phyloP scores from a whole-genome alignment of 805 yeast genomes.

The Cyberlindnera nakhonratchasimensis region DNA sequence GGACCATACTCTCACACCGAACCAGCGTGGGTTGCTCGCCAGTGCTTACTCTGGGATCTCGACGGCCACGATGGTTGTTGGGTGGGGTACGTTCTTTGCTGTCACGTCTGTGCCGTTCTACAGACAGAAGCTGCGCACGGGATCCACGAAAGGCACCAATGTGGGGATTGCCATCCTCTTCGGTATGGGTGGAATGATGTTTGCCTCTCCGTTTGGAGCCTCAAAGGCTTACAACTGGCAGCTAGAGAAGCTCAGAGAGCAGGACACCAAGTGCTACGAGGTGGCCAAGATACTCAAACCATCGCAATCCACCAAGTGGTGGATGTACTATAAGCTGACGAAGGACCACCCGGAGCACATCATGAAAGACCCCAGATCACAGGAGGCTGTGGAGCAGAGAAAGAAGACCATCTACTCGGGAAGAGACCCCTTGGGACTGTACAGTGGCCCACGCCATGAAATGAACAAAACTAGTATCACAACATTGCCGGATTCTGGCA shows the following conservation, averaged over 20 bases:
- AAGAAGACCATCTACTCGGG: slow-evolving; percentile 31
- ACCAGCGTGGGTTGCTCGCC: slow-evolving; percentile 42
- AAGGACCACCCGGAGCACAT: slow-evolving; percentile 47
- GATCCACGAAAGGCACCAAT: slow-evolving; percentile 35
- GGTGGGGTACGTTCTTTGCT: slow-evolving; percentile 40
- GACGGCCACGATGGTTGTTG: slow-evolving; percentile 32
- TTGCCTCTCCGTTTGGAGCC: slow-evolving; percentile 33
- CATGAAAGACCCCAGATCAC: slow-evolving; percentile 52
- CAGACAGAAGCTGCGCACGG: slow-evolving; percentile 32
- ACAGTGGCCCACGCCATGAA: slow-evolving; percentile 32
- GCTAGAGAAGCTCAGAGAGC: slow-evolving; percentile 29
- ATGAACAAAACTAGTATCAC: slow-evolving; percentile 10
- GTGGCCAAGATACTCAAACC: slow-evolving; percentile 30
- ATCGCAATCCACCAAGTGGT: slow-evolving; percentile 41
- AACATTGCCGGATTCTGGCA: not conserved
- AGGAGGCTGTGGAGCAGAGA: slow-evolving; percentile 30
- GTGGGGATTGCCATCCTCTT: slow-evolving; percentile 40
- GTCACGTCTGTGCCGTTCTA: slow-evolving; percentile 43
- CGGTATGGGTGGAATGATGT: slow-evolving; percentile 39
- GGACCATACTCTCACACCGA: slow-evolving; percentile 40
- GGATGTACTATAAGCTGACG: slow-evolving; percentile 50
- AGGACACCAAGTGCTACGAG: slow-evolving; percentile 32
- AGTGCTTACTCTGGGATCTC: slow-evolving; percentile 36
- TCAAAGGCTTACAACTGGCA: slow-evolving; percentile 32
- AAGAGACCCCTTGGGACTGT: slow-evolving; percentile 37